phyloP scores from a whole-genome alignment of 805 yeast genomes.

The Saturnispora sanitii region DNA sequence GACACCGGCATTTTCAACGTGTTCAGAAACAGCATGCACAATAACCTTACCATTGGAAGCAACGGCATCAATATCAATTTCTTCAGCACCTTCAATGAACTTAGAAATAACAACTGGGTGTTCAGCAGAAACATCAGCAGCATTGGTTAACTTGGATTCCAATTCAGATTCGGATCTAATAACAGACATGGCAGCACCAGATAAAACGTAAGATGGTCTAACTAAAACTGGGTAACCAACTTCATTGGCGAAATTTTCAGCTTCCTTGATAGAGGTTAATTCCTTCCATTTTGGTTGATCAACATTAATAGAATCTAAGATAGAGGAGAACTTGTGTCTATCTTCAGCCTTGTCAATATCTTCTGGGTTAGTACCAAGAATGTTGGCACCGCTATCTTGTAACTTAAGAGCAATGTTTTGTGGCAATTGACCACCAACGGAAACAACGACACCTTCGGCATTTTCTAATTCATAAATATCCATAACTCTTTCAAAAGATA shows the following conservation, averaged over 20 bases:
- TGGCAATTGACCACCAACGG: slow-evolving; percentile 97
- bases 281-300: slow-evolving; percentile 99
- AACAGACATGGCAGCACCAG: slow-evolving; percentile 99
- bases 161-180: slow-evolving; percentile 72
- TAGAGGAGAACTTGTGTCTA: slow-evolving; percentile 94
- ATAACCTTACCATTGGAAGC: slow-evolving; percentile 81
- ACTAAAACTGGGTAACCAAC: slow-evolving; percentile 95
- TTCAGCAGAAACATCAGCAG: slow-evolving; percentile 88
- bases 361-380: slow-evolving; percentile 88
- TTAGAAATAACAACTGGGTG: slow-evolving; percentile 97
- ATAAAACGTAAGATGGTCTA: slow-evolving; percentile 92
- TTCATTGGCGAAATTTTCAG: slow-evolving; percentile 70
- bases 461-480: slow-evolving; percentile 92
- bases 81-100: slow-evolving; percentile 92
- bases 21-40: slow-evolving; percentile 95
- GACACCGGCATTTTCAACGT: slow-evolving; percentile 98
- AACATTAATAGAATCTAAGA: slow-evolving; percentile 82
- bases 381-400: slow-evolving; percentile 74
- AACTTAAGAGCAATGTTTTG: slow-evolving; percentile 88
- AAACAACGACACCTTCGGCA: slow-evolving; percentile 85
- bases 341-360: slow-evolving; percentile 97
- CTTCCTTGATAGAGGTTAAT: slow-evolving; percentile 76
- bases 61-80: slow-evolving; percentile 95
- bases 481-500: slow-evolving; percentile 91
- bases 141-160: slow-evolving; percentile 71